Evolutionary conservation across 2,329 filamentous ascomycete genomes (phyloP), one percentile per base, ranked within the genome.

Genomic region (Claviceps cyperi): DNA sequence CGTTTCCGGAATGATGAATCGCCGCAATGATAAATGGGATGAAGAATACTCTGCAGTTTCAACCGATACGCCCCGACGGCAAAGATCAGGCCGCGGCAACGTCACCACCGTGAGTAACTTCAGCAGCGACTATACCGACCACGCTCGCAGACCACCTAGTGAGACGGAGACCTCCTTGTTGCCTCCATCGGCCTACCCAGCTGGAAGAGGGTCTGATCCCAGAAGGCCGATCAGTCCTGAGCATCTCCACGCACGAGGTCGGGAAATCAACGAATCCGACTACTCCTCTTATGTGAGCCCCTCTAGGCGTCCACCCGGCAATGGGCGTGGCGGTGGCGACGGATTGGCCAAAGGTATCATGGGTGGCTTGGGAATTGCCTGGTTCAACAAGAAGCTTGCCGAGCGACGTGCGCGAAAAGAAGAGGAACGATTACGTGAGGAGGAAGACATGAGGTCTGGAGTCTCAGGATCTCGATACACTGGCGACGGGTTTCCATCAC

Each of bases 351-450:
- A 83, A 55, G 77, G 77, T 1, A 57, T 80, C 14, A 60, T 82
- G 47, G 80, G 77, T 8, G 72, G 81, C 2, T 65, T 86, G 24
- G 83, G 83, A 2, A 69, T 84, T 36, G 84, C 83, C 8, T 85
- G 83, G 69, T 67, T 89, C 46, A 77, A 78, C 6, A 82, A 77
- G 66, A 77, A 78, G 62, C 73, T 84, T 62, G 78, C 75, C 56
- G 73, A 80, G 63, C 66, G 79, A 57, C 68, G 68, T 47, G 61
- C 68, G 52, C 69, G 59, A 53, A 67, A 68, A 49, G 74, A 75
- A 52, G 75, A 73, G 47, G 72, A 73, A 32, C 67, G 74, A 39
- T 38, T 67, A 4, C 60, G 60, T 36, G 66, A 72, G 5, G 62
- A 79, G 63, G 77, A 82, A 50, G 72, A 81, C 2, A 57, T 67